Evolutionary conservation across 1,139 yeast species (phyloP).

Genomic region (Suhomyces maxii): DNA sequence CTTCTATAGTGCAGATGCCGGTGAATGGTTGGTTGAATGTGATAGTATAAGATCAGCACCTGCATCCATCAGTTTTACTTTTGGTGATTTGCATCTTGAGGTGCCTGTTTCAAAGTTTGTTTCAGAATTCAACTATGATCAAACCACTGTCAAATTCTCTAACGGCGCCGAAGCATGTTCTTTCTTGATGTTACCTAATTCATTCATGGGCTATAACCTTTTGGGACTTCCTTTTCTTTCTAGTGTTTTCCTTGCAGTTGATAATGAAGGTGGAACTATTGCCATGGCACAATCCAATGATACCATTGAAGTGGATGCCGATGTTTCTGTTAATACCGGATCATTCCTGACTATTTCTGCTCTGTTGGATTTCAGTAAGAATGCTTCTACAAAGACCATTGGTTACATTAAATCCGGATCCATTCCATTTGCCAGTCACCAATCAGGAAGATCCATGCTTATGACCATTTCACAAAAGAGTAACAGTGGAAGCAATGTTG

Average conservation of each 20-base stretch:
- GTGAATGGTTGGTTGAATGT: conserved; percentile 71
- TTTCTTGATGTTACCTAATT: conserved; percentile 54
- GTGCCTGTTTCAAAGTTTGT: conserved; percentile 58
- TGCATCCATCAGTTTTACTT: conserved; percentile 56
- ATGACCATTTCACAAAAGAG: not conserved
- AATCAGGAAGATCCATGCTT: not conserved
- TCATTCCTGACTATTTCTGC: not conserved
- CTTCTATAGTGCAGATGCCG: conserved; percentile 49
- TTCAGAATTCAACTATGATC: conserved; percentile 29
- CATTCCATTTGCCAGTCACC: conserved; percentile 49
- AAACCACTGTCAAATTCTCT: conserved; percentile 44
- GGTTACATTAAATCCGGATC: conserved; percentile 37
- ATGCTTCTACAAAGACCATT: conserved; percentile 17
- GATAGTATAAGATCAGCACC: conserved; percentile 32
- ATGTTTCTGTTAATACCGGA: not conserved
- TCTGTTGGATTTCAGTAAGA: not conserved
- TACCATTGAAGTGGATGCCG: conserved; percentile 8
- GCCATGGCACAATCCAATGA: conserved; percentile 54
- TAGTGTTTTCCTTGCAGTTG: conserved; percentile 63
- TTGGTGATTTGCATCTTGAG: conserved; percentile 53
- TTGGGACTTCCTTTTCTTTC: conserved; percentile 65
- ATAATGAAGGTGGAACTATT: conserved; percentile 56
- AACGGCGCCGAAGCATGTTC: conserved; percentile 63
- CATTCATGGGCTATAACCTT: conserved; percentile 50
- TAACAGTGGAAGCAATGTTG: not conserved